A percentile compares a stretch with the other conserved stretches of the same genome.
These are phyloP conservation scores for Penicillium bialowiezense DNA, from an alignment of 495 filamentous ascomycete genomes.

Conservation along the genomic window DNA sequence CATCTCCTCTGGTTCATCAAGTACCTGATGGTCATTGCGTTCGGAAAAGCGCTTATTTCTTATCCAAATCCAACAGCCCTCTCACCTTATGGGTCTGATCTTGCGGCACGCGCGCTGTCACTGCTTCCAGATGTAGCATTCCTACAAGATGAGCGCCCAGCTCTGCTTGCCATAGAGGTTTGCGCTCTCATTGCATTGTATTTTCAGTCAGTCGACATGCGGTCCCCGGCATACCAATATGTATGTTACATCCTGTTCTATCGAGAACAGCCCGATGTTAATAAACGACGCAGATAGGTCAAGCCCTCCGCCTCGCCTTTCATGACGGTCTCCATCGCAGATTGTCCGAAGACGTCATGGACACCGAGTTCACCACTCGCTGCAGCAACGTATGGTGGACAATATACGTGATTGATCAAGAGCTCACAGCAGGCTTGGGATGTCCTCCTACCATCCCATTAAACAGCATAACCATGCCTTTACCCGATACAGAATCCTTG, in stretches of 20 bases:
- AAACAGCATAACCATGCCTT: neutral
- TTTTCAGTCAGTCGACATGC: neutral
- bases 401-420: too few species aligned
- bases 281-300: neutral
- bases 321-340: conserved; percentile 1
- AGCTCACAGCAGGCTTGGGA: too few species aligned
- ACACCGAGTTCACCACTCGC: neutral
- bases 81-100: neutral
- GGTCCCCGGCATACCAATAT: too few species aligned
- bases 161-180: neutral
- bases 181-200: too few species aligned
- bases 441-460: too few species aligned
- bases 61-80: neutral
- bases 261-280: too few species aligned
- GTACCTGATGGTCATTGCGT: neutral
- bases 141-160: neutral
- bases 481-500: too few species aligned
- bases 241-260: too few species aligned
- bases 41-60: neutral
- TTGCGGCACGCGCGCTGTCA: neutral
- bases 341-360: neutral
- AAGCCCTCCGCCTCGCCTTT: neutral
- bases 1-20: neutral
- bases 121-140: neutral
- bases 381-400: too few species aligned